Base-by-base conservation (phyloP, 441 rosid species). In the Metrosideros polymorpha region DNA sequence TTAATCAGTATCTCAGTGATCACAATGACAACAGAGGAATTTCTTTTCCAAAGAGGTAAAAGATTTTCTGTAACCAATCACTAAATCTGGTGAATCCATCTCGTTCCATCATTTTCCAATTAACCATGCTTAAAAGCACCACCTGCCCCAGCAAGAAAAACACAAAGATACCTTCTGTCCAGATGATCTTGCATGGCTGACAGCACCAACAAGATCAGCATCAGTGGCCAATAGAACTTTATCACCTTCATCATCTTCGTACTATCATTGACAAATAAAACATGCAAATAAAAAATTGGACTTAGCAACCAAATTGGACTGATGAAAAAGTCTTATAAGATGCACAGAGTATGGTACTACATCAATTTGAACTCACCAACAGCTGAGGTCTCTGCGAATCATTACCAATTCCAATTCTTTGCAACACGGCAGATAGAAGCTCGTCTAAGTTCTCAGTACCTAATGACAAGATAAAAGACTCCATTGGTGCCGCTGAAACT, bases 241-340 rank as follows among this genome's bases (percentile, higher is more conserved):
- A 85, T 96, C 98, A 50, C 98, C 94, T 91, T 97, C 99, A 43
- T 96, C 99, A 71, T 97, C 98, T 89, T 94, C 94, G 51, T 96
- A 96, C 99, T 95, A 56, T 45, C 84, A 63, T 82, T 71, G 22
- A 83, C n/a, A 7, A 50, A 51, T 50, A 35, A 59, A 84, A 82
- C 52, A 54, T 29, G 45, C 25, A 71, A 53, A 39, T 42, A 82
- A 25, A 30, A 83, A 66, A 29, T 63, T 57, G 39, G 14, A 42
- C 50, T n/a, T 17, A 86, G 84, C 42, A 61, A 19, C 83, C 29
- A 84, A 43, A 61, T 57, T 14, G 56, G 22, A 45, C 43, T 66
- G 42, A 51, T 2, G 14, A 17, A 42, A 89, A 42, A 89, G 43
- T 10, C 79, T 43, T 17, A 61, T 85, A 17, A 76, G 56, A 84